Evolutionary conservation across 148 eudicot genomes (phyloP).

Genomic region (Bassia scoparia): DNA sequence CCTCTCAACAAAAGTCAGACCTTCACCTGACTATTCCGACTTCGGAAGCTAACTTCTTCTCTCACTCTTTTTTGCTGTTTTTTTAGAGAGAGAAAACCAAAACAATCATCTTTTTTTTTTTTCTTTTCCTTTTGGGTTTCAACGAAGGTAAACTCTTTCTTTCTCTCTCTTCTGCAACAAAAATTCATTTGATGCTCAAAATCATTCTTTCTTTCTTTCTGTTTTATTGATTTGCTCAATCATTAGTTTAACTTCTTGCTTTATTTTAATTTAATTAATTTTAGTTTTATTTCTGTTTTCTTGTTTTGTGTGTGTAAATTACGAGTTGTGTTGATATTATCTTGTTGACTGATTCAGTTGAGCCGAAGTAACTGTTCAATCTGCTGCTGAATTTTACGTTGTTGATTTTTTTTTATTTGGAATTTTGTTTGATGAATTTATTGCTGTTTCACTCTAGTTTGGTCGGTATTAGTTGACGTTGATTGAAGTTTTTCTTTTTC

Average conservation of each 20-base stretch:
- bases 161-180: background rate
- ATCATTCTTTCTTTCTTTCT: background rate
- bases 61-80: background rate
- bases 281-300: background rate
- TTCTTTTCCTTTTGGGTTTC: background rate
- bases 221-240: background rate
- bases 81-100: background rate
- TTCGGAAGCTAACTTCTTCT: slow-evolving; percentile 15
- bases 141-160: background rate
- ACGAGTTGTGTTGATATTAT: background rate
- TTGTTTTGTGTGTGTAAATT: slow-evolving; percentile 15
- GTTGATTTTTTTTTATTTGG: background rate
- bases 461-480: background rate
- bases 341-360: background rate
- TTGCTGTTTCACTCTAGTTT: background rate
- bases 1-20: slow-evolving; percentile 27
- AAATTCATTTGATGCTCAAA: too few relatives aligned
- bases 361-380: background rate
- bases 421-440: slow-evolving; percentile 12
- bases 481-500: slow-evolving; percentile 10
- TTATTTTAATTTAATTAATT: background rate
- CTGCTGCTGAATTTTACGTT: slow-evolving; percentile 8
- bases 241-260: background rate
- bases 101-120: background rate
- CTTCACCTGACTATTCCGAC: slow-evolving; percentile 31